phyloP scores from a whole-genome alignment of 495 filamentous ascomycete species.

The Wilcoxina mikolae region DNA sequence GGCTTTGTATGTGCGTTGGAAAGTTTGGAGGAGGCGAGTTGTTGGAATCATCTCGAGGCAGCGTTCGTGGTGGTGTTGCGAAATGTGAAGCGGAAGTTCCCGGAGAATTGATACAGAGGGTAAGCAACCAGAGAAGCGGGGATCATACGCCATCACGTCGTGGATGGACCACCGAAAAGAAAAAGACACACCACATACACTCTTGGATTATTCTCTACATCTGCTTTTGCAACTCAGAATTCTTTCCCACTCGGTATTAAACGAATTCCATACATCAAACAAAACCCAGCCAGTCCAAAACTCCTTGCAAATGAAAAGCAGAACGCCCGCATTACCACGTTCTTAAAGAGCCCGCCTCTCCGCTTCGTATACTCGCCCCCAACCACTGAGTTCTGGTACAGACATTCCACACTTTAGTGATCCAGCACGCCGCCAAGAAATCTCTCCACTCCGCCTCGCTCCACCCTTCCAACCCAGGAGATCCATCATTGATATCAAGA shows the following conservation, averaged over 20 bases:
- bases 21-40: constrained; percentile 29
- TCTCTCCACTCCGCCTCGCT: constrained; percentile 24
- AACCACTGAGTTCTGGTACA: constrained; percentile 20
- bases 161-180: too few species aligned
- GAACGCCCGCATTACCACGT: constrained; percentile 13
- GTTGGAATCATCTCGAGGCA: constrained; percentile 37
- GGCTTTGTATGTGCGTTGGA: constrained; percentile 43
- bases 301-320: not conserved
- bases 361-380: constrained; percentile 3
- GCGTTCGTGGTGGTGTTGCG: not conserved
- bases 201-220: too few species aligned
- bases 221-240: too few species aligned
- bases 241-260: too few species aligned
- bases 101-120: not conserved
- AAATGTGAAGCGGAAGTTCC: constrained; percentile 3
- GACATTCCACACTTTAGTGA: constrained; percentile 26
- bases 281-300: not conserved
- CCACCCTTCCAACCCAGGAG: constrained; percentile 18
- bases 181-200: too few species aligned
- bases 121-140: not conserved
- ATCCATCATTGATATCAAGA: constrained; percentile 23
- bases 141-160: not conserved
- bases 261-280: too few species aligned
- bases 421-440: constrained; percentile 24
- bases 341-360: constrained; percentile 4